Evolutionary conservation across 495 filamentous ascomycete genomes (phyloP).

Genomic region (Penicillium angulare): DNA sequence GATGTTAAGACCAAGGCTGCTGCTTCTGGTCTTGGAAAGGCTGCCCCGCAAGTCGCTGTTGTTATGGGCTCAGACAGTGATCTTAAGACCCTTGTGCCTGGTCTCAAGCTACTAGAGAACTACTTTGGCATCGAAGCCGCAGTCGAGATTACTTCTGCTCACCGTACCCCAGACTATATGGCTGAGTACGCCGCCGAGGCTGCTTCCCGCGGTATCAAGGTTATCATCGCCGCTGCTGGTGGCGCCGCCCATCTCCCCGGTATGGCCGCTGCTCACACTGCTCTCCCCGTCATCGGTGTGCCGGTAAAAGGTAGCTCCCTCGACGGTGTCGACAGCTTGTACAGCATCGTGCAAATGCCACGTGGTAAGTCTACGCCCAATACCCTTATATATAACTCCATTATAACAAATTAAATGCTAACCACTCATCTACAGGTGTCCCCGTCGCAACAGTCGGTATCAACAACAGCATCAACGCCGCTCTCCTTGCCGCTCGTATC

Average conservation of each 20-base stretch:
- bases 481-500: slow-evolving; percentile 82
- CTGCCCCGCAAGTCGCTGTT: slow-evolving; percentile 68
- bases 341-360: slow-evolving; percentile 95
- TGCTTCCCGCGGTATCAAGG: slow-evolving; percentile 68
- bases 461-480: slow-evolving; percentile 92
- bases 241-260: slow-evolving; percentile 91
- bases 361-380: slow-evolving; percentile 39
- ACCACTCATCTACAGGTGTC: too few species aligned
- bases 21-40: slow-evolving; percentile 31
- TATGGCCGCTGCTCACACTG: slow-evolving; percentile 83
- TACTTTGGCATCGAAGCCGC: slow-evolving; percentile 71
- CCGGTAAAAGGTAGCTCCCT: slow-evolving; percentile 83
- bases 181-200: slow-evolving; percentile 69
- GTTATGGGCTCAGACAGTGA: slow-evolving; percentile 97
- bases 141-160: slow-evolving; percentile 87
- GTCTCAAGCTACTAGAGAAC: slow-evolving; percentile 70
- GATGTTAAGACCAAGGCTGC: slow-evolving; percentile 43
- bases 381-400: not conserved
- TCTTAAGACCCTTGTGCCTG: slow-evolving; percentile 72
- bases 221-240: slow-evolving; percentile 93
- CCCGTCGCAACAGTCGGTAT: slow-evolving; percentile 89
- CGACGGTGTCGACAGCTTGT: slow-evolving; percentile 85
- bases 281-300: slow-evolving; percentile 90
- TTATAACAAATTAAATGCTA: slow-evolving; percentile 28
- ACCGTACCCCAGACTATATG: slow-evolving; percentile 87